Evolutionary conservation across 192 early-diverging fungal genomes (phyloP), one percentile per base, ranked within the genome.

Genomic region (Podila epigama): DNA sequence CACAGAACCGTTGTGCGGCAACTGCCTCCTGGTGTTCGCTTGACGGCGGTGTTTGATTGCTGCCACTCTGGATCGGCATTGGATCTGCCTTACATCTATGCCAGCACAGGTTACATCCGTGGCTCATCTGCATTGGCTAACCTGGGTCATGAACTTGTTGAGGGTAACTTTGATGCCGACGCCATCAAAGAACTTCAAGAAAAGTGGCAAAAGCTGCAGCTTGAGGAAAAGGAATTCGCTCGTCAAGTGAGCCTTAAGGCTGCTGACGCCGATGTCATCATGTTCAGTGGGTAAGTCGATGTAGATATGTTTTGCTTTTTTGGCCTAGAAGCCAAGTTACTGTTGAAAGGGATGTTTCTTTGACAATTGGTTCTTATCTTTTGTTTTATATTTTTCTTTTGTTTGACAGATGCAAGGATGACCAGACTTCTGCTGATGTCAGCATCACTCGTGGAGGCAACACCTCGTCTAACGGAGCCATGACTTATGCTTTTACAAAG

Each of bases 1-100:
- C 84, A 84, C 36, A 36, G 1, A 4, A 12, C 80, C 11, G 32
- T 85, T 25, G 83, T 82, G 18, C 60, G 79, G 32, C 48, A 60
- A 13, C 69, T 85, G 51, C 90, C 90, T 25, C 81, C 71, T 20
- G 87, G 90, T 25, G 86, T 83, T 10, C 88, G 89, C n/a, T 77
- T 92, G 58, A 91, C 90, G 1, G 89, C 81, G 6, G 83, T 91
- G 51, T 90, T 89, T 68, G 90, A 91, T 73, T 92, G 87, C 73
- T 92, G 90, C 68, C 90, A 92, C 66, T 91, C 89, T 50, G 90
- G 89, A 41, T 84, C 90, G n/a, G 88, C 87, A 1, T 67, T 91
- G 58, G 89, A 91, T 51, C 77, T 91, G 35, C 88, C 89, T 5
- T 91, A 86, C 69, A 84, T 85, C 58, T 91, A 91, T 63, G 75